These are phyloP conservation scores for Marasmius fiardii DNA, from an alignment of 1,284 basidiomycete genomes.

Conservation along the genomic window DNA sequence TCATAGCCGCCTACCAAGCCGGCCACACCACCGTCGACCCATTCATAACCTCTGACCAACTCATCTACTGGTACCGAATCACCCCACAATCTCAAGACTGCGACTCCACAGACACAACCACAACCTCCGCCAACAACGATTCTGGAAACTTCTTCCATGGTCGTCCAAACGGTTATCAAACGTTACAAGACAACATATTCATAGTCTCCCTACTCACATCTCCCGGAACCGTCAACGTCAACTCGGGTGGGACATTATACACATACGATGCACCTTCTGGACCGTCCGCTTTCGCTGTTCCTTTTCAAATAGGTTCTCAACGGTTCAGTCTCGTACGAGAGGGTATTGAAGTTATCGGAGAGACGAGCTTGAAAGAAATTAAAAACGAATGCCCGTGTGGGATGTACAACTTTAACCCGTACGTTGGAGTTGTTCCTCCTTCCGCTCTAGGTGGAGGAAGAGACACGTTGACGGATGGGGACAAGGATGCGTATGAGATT, in stretches of 20 bases:
- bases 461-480: slow-evolving; percentile 7
- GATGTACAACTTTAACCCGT: slow-evolving; percentile 26
- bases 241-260: slow-evolving; percentile 27
- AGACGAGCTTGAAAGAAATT: slow-evolving; percentile 26
- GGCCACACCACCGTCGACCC: slow-evolving; percentile 14
- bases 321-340: slow-evolving; percentile 25
- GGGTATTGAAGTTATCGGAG: slow-evolving; percentile 21
- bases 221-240: slow-evolving; percentile 26
- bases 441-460: neutral
- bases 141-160: slow-evolving; percentile 20
- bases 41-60: slow-evolving; percentile 19
- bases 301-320: slow-evolving; percentile 28
- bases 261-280: slow-evolving; percentile 26
- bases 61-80: slow-evolving; percentile 24
- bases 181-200: slow-evolving; percentile 28
- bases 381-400: slow-evolving; percentile 22
- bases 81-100: slow-evolving; percentile 18
- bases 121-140: slow-evolving; percentile 18
- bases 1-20: slow-evolving; percentile 23
- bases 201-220: slow-evolving; percentile 27
- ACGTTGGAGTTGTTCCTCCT: slow-evolving; percentile 22
- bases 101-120: slow-evolving; percentile 22
- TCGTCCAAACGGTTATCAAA: slow-evolving; percentile 27
- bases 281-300: slow-evolving; percentile 26
- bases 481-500: slow-evolving; percentile 1